A percentile compares a stretch with the other conserved stretches of the same genome.
Conservation (phyloP, 192 early-diverging fungal species). For the Funneliformis mosseae region DNA sequence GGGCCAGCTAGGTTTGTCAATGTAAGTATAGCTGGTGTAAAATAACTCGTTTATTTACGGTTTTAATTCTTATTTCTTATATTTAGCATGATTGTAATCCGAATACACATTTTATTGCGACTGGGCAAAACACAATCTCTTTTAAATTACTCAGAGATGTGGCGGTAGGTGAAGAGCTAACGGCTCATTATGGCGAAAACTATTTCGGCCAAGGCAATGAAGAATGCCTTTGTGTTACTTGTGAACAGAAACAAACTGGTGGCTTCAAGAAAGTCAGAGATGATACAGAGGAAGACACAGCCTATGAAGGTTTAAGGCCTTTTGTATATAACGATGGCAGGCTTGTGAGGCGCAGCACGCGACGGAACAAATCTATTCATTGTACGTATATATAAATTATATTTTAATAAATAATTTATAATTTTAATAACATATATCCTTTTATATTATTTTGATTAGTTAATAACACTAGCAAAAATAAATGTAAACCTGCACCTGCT, state of each 20-base stretch:
- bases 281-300: not conserved
- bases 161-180: constrained; percentile 59
- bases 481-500: not conserved
- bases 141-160: constrained; percentile 57
- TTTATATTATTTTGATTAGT: not conserved
- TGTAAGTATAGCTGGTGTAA: constrained; percentile 40
- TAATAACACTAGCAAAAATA: not conserved
- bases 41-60: too few relatives aligned
- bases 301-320: constrained; percentile 6
- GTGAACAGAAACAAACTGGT: constrained; percentile 44
- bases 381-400: not conserved
- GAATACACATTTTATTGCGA: constrained; percentile 54
- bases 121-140: constrained; percentile 52
- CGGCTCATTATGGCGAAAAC: constrained; percentile 58
- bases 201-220: constrained; percentile 65
- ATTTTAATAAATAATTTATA: not conserved
- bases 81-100: constrained; percentile 65
- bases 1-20: constrained; percentile 69
- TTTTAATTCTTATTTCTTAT: constrained; percentile 23
- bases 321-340: constrained; percentile 15
- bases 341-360: not conserved
- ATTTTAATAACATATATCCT: not conserved
- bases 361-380: not conserved
- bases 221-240: constrained; percentile 63
- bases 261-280: not conserved